Conservation (phyloP, 768 basidiomycete species). For the Calocera cornea region DNA sequence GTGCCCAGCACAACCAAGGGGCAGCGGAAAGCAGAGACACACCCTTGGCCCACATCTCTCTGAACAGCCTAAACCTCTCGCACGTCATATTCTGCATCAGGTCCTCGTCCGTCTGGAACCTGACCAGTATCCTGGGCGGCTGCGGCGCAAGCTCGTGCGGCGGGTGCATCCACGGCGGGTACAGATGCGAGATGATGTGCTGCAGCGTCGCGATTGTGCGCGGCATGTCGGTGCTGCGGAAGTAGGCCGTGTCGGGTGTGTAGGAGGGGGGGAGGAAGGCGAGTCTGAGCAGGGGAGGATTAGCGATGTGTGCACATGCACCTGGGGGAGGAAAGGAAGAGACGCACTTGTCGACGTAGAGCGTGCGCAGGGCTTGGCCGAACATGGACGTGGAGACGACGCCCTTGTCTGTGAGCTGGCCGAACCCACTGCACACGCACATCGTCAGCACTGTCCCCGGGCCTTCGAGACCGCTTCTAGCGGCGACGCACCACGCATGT, state of each 20-base stretch:
- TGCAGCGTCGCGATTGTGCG: slow-evolving; percentile 63
- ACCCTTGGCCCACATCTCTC: background rate
- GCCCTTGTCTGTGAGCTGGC: slow-evolving; percentile 4
- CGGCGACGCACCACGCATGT: background rate
- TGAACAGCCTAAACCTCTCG: background rate
- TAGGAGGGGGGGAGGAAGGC: slow-evolving; percentile 39
- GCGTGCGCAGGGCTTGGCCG: slow-evolving; percentile 42
- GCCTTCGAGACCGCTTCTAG: background rate
- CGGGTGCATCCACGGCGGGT: slow-evolving; percentile 30
- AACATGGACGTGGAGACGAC: slow-evolving; percentile 43
- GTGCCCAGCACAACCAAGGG: too few species aligned
- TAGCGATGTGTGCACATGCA: too few species aligned
- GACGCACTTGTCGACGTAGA: slow-evolving; percentile 53
- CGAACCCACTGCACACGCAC: background rate
- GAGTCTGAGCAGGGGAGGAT: slow-evolving; percentile 35
- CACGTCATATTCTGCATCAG: slow-evolving; percentile 5
- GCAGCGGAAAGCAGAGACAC: too few species aligned
- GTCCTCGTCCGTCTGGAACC: slow-evolving; percentile 4
- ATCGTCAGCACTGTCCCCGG: background rate
- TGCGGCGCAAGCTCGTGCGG: background rate
- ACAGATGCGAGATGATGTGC: slow-evolving; percentile 60
- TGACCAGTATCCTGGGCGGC: slow-evolving; percentile 1
- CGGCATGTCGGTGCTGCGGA: slow-evolving; percentile 53
- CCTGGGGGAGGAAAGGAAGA: too few species aligned
- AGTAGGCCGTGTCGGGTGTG: background rate